Base-by-base conservation (phyloP, 768 basidiomycete genomes). In the Tulasnella sp. region DNA sequence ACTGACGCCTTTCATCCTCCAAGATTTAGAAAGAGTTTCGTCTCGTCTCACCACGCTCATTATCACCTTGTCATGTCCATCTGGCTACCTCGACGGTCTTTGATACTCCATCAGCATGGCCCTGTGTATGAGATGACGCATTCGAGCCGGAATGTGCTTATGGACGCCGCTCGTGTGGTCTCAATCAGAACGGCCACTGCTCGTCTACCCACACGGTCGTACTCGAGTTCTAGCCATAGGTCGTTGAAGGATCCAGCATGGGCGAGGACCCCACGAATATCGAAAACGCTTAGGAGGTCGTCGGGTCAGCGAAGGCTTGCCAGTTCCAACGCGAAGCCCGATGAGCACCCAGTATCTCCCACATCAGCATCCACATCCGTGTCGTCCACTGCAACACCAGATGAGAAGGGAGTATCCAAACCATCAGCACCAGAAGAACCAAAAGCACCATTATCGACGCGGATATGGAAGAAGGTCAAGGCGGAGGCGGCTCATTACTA, bases 401-500 rank as follows among this genome's bases (percentile, higher is more conserved):
- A 45, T 30, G 56, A 58, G n/a, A 58, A 58, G 29, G 43, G 42
- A 10, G 26, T 58, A 9, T 49, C 45, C 30, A 63, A 63, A 43
- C 62, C 65, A 17, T 60, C 65, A 27, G 23, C 69, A 43, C 68
- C 71, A 3, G 53, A 55, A 19, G 65, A 63, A 34, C 64, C 63
- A 24, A 63, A 67, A 29, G 29, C 68, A 45, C 69, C 72, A 4
- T 55, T 66, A 13, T 38, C 63, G 43, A 65, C 80, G 9, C 77
- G 93, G 41, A 80, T 80, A 5, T 97, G 95, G 95, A 86, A 86
- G 65, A 88, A 84, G 66, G 84, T 97, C 63, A 99, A 97, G 75
- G 89, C 97, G 67, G 96, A 97, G 72, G 92, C 85, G 0, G 80
- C 82, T 61, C 95, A 99, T 71, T 99, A 98, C 71, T 98, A 94